Percentiles rank a stretch among this genome's conserved stretches.
Conservation (phyloP, 2,329 filamentous ascomycete species). For the Microsporum audouinii region DNA sequence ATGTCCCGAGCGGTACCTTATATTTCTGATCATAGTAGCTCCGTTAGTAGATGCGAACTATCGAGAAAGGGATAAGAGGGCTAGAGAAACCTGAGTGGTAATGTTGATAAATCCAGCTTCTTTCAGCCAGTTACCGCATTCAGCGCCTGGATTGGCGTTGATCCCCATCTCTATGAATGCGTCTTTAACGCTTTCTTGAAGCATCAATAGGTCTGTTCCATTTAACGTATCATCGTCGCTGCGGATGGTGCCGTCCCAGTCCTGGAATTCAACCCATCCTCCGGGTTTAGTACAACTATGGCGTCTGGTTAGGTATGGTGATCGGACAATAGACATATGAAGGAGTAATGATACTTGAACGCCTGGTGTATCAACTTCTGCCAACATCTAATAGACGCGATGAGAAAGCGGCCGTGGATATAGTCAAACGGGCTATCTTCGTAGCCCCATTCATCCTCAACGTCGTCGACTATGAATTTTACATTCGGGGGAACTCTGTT, state of each 20-base stretch:
- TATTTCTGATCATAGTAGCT: background rate
- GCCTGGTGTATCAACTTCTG: slow-evolving; percentile 25
- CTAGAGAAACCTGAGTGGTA: slow-evolving; percentile 10
- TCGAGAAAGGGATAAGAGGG: slow-evolving; percentile 5
- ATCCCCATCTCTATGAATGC: slow-evolving; percentile 5
- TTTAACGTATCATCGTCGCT: slow-evolving; percentile 22
- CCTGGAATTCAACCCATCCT: slow-evolving; percentile 33
- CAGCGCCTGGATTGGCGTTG: slow-evolving; percentile 5
- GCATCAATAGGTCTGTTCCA: slow-evolving; percentile 3
- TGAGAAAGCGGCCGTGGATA: slow-evolving; percentile 48
- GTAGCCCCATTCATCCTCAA: slow-evolving; percentile 47
- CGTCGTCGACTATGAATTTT: slow-evolving; percentile 47
- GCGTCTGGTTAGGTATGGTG: background rate
- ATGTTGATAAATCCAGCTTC: slow-evolving; percentile 21
- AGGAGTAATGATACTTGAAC: background rate
- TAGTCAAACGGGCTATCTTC: slow-evolving; percentile 48
- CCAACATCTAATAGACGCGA: slow-evolving; percentile 48
- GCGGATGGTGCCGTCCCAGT: slow-evolving; percentile 23
- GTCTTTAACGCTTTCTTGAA: slow-evolving; percentile 2
- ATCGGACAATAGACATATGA: background rate
- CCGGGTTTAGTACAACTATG: slow-evolving; percentile 25
- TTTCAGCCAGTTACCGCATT: slow-evolving; percentile 16
- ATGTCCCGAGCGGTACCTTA: slow-evolving; percentile 19
- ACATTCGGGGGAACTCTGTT: slow-evolving; percentile 43
- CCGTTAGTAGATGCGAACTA: background rate